Conservation (phyloP, 2,329 filamentous ascomycete genomes). For the Neonectria punicea region DNA sequence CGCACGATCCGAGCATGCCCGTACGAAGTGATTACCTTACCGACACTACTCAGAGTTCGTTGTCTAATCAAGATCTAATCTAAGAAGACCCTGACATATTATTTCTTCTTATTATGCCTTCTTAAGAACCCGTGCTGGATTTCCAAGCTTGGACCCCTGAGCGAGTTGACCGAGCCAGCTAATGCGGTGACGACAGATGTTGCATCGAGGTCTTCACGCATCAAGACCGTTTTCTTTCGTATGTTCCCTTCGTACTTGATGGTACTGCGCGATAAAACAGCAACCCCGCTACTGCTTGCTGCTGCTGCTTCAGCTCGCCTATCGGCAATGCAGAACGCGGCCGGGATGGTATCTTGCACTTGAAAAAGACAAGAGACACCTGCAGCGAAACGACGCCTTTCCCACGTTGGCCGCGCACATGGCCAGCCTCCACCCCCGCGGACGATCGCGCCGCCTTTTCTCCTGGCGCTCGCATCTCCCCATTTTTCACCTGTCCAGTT, state of each 20-base stretch:
- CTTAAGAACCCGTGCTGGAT: background rate
- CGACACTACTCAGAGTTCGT: no score
- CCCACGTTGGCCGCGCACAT: constrained; percentile 15
- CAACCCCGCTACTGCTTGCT: background rate
- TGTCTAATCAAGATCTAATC: background rate
- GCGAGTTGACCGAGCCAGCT: constrained; percentile 5
- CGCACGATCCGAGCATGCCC: no score
- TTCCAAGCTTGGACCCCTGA: background rate
- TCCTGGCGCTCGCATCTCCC: background rate
- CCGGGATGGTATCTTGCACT: background rate
- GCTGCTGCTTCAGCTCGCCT: background rate
- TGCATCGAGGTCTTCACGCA: constrained; percentile 7
- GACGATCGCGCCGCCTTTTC: background rate
- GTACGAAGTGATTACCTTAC: background rate
- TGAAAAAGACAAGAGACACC: constrained; percentile 6
- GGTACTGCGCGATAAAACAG: constrained; percentile 10
- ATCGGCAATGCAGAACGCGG: constrained; percentile 3
- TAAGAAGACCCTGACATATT: background rate
- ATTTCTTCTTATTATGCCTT: background rate
- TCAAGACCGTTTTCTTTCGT: background rate
- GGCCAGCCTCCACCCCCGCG: constrained; percentile 7
- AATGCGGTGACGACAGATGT: constrained; percentile 19
- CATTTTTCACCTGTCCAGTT: background rate
- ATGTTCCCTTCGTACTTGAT: constrained; percentile 8
- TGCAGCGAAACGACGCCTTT: constrained; percentile 4